Evolutionary conservation across 345 rosid genomes (phyloP).

Genomic region (Punica granatum): DNA sequence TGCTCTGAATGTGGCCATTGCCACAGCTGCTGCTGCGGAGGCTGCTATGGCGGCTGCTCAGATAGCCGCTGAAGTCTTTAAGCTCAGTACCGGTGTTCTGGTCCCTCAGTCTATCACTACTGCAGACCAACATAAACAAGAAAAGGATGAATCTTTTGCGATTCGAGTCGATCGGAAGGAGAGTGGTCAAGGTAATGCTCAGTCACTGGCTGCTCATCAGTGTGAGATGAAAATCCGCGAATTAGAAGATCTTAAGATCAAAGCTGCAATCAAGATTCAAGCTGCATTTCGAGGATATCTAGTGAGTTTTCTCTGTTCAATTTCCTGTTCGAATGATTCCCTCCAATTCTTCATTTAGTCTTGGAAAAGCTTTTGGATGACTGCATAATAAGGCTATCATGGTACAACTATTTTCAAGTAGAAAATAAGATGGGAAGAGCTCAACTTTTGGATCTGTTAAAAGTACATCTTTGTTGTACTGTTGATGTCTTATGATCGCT

Average conservation of each 20-base stretch:
- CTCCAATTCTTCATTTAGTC: not conserved
- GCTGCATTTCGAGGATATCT: constrained; percentile 67
- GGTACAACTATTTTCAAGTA: not conserved
- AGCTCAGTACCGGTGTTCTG: constrained; percentile 26
- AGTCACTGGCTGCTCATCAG: constrained; percentile 7
- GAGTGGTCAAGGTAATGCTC: constrained; percentile 3
- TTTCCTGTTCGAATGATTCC: not conserved
- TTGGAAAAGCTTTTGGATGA: not conserved
- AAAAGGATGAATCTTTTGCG: constrained; percentile 12
- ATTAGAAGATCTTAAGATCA: constrained; percentile 1
- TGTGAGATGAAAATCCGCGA: constrained; percentile 22
- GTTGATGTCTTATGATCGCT: not conserved
- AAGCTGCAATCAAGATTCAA: constrained; percentile 59
- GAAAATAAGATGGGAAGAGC: not conserved
- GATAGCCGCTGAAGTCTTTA: constrained; percentile 42
- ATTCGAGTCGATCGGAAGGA: not conserved
- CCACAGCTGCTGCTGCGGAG: constrained; percentile 52
- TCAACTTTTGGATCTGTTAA: not conserved
- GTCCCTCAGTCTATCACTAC: constrained; percentile 3
- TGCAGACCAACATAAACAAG: constrained; percentile 18
- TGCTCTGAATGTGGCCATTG: constrained; percentile 38
- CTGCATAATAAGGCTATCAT: too few species aligned
- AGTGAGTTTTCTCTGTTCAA: constrained; percentile 31
- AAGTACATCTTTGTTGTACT: not conserved
- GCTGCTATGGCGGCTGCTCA: constrained; percentile 47